Base-by-base conservation (phyloP, 2,329 filamentous ascomycete species). In the Ceratocystis huliohia region DNA sequence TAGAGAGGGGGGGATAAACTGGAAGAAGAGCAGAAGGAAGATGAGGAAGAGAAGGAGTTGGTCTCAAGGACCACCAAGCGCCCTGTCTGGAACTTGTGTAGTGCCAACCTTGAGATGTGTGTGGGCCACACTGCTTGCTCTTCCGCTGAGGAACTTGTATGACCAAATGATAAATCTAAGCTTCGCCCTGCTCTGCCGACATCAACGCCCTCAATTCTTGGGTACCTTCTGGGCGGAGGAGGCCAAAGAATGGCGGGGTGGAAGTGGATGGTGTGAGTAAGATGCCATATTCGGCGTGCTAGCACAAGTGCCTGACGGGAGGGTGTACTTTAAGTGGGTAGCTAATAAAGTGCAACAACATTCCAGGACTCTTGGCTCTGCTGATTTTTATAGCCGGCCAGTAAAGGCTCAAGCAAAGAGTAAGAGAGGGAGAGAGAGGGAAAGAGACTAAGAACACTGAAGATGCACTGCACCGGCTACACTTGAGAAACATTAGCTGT, bases 31-130 rank as follows among this genome's bases (percentile, higher is more conserved):
- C 13, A 15, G 20, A 15, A 56, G 22, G 22, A 56, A 25, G 20
- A 13, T 7, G 53, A 30, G 17, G 53, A 13, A 50, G 15, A 53
- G 25, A 25, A 53, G 48, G 48, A 53, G 20, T 25, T 59, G 53
- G 17, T 30, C 15, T 59, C 53, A 59, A 30, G 28, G 53, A n/a
- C 25, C 53, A 59, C 53, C 15, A 20, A 59, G 28, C 33, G 53
- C 53, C 53, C 53, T 33, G 53, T 59, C 25, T 59, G 53, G 53
- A 59, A 59, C 53, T 59, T 59, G 53, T 59, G 53, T 59, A 37
- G 53, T 59, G 53, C 28, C 53, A 59, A 59, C 53, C 53, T 59
- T 30, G 53, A 59, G n/a, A 20, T 59, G 6, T 17, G 53, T 33
- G 53, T 59, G 53, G 53, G 28, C 53, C 17, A 17, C 13, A 17